Percentiles rank a stretch among this genome's conserved stretches.
Evolutionary conservation across 1,139 yeast species (phyloP).

Genomic region (Candida labiduridarum): DNA sequence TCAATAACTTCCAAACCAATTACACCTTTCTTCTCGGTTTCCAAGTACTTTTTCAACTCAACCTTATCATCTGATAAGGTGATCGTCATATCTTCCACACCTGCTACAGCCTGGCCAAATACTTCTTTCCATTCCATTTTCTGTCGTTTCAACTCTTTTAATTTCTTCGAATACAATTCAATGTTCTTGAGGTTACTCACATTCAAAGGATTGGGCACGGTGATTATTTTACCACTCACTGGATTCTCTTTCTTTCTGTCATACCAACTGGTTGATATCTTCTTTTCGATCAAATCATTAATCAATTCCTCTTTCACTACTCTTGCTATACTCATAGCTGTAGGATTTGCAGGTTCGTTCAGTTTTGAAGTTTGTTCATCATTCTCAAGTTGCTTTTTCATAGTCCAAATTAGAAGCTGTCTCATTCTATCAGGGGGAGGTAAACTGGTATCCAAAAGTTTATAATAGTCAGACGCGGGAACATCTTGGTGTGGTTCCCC

Average conservation of each 20-base stretch:
- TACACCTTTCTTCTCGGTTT: conserved; percentile 10
- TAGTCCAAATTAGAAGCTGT: conserved; percentile 71
- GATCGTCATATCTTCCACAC: conserved; percentile 20
- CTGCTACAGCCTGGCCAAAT: conserved; percentile 23
- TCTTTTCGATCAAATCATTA: conserved; percentile 59
- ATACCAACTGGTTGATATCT: conserved; percentile 71
- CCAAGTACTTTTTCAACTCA: conserved; percentile 17
- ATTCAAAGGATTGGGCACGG: conserved; percentile 62
- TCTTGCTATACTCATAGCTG: conserved; percentile 57
- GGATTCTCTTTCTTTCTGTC: conserved; percentile 28
- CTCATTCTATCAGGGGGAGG: conserved; percentile 79
- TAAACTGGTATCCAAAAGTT: conserved; percentile 59
- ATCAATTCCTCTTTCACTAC: conserved; percentile 68
- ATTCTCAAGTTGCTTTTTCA: conserved; percentile 49
- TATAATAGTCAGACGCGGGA: conserved; percentile 57
- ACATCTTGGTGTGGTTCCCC: conserved; percentile 73
- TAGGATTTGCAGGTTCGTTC: conserved; percentile 34
- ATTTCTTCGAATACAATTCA: conserved; percentile 45
- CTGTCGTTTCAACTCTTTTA: conserved; percentile 48
- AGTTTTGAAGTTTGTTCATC: conserved; percentile 28
- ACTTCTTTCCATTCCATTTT: conserved; percentile 51
- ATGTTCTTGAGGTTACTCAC: conserved; percentile 50
- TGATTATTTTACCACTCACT: conserved; percentile 22
- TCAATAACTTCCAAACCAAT: conserved; percentile 12
- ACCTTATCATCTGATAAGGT: conserved; percentile 11